These are phyloP conservation scores for Corymbia citriodora DNA, from an alignment of 441 rosid genomes.

Conservation along the genomic window DNA sequence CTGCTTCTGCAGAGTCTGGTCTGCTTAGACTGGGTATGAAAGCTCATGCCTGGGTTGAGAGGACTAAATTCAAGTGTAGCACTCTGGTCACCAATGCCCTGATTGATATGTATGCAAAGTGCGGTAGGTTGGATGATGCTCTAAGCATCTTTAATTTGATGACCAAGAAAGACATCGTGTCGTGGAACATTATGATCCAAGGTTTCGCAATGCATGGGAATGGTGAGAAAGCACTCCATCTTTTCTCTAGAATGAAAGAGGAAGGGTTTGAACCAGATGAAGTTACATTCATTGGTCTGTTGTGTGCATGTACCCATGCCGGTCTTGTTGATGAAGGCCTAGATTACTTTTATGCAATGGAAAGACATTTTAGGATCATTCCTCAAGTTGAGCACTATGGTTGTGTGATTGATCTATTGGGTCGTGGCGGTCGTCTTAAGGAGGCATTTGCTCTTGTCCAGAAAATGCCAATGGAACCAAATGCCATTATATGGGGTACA, in stretches of 20 bases:
- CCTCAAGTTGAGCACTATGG: conserved; percentile 82
- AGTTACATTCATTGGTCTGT: conserved; percentile 53
- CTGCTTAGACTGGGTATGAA: conserved; percentile 60
- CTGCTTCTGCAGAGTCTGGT: conserved; percentile 83
- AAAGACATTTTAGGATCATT: conserved; percentile 44
- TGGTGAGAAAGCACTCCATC: conserved; percentile 53
- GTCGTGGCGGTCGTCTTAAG: conserved; percentile 57
- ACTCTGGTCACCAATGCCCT: conserved; percentile 58
- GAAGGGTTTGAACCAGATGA: conserved; percentile 66
- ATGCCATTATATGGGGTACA: conserved; percentile 72
- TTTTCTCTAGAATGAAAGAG: conserved; percentile 52
- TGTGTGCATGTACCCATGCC: conserved; percentile 79
- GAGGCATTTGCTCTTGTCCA: conserved; percentile 60
- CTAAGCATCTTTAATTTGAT: conserved; percentile 46
- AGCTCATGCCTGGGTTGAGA: conserved; percentile 43
- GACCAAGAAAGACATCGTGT: conserved; percentile 48
- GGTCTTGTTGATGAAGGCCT: conserved; percentile 68
- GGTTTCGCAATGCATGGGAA: conserved; percentile 75
- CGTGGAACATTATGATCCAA: conserved; percentile 86
- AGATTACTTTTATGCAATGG: conserved; percentile 51
- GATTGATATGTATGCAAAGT: conserved; percentile 78
- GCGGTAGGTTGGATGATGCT: conserved; percentile 65
- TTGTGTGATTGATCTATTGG: conserved; percentile 74
- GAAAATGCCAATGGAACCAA: conserved; percentile 70
- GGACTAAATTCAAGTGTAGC: conserved; percentile 24